These are phyloP conservation scores for Kernera saxatilis DNA, from an alignment of 345 rosid genomes.

Conservation along the genomic window DNA sequence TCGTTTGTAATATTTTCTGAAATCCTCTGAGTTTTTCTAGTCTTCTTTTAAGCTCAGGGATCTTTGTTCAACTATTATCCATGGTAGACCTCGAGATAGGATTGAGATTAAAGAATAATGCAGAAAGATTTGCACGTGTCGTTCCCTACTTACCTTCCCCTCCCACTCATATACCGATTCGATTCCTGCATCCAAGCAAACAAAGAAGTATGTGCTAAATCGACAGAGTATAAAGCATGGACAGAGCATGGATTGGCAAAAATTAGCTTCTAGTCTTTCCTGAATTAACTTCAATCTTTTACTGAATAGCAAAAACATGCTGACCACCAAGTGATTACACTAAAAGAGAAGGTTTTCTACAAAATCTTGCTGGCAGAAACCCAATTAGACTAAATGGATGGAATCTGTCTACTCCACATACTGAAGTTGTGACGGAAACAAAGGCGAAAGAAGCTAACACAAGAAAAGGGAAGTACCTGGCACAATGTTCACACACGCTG, in stretches of 20 bases:
- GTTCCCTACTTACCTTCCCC: conserved; percentile 56
- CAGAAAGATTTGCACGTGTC: not conserved
- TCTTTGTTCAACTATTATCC: not conserved
- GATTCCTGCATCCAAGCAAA: conserved; percentile 50
- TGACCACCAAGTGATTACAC: not conserved
- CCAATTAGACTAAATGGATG: not conserved
- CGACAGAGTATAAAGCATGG: not conserved
- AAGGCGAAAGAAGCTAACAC: not conserved
- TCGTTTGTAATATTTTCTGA: not conserved
- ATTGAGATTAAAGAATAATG: not conserved
- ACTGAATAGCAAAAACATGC: not conserved
- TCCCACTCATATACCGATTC: conserved; percentile 90
- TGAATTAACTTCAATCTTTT: not conserved
- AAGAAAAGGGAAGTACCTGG: conserved; percentile 48
- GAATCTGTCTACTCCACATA: not conserved
- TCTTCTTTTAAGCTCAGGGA: not conserved
- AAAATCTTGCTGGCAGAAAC: not conserved
- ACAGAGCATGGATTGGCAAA: not conserved
- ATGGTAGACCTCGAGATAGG: not conserved
- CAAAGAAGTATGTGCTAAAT: not conserved
- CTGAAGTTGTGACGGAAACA: not conserved
- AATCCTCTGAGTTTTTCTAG: not conserved
- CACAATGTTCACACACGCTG: conserved; percentile 86
- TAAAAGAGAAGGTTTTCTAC: not conserved
- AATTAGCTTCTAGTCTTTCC: not conserved